A percentile compares a stretch with the other conserved stretches of the same genome.
Conservation (phyloP, 495 filamentous ascomycete genomes). For the Podospora comata region DNA sequence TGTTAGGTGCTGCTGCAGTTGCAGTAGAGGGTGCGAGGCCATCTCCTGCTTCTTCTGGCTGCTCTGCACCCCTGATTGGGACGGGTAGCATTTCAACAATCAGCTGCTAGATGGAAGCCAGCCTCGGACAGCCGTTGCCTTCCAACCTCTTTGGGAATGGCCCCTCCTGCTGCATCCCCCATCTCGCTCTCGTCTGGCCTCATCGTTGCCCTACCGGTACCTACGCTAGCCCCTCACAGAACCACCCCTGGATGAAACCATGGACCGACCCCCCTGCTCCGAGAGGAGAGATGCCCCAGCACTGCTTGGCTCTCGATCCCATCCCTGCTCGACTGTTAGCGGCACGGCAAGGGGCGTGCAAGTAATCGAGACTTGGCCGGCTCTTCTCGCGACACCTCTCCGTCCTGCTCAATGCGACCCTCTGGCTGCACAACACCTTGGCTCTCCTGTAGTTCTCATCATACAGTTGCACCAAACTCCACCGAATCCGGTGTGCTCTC, state of each 20-base stretch:
- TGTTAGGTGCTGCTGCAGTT: conserved; percentile 2
- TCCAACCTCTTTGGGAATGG: conserved; percentile 21
- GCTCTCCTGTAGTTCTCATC: conserved; percentile 26
- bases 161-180: conserved; percentile 4
- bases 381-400: conserved; percentile 24
- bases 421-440: conserved; percentile 32
- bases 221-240: conserved; percentile 16
- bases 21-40: not conserved
- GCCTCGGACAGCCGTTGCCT: conserved; percentile 12
- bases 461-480: conserved; percentile 32
- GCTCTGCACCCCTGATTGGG: conserved; percentile 6
- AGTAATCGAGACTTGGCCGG: not conserved
- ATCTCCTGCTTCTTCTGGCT: conserved; percentile 14
- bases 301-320: conserved; percentile 27
- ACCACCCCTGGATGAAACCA: conserved; percentile 31
- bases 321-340: conserved; percentile 19
- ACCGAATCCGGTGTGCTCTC: conserved; percentile 24
- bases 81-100: not conserved
- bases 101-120: not conserved
- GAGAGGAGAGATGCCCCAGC: conserved; percentile 13
- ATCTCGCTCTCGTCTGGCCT: conserved; percentile 14
- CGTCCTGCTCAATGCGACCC: conserved; percentile 31
- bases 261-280: conserved; percentile 22
- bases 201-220: conserved; percentile 10
- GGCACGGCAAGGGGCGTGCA: conserved; percentile 18